Base-by-base conservation (phyloP, 2,329 filamentous ascomycete genomes). In the Thelonectria discophora region DNA sequence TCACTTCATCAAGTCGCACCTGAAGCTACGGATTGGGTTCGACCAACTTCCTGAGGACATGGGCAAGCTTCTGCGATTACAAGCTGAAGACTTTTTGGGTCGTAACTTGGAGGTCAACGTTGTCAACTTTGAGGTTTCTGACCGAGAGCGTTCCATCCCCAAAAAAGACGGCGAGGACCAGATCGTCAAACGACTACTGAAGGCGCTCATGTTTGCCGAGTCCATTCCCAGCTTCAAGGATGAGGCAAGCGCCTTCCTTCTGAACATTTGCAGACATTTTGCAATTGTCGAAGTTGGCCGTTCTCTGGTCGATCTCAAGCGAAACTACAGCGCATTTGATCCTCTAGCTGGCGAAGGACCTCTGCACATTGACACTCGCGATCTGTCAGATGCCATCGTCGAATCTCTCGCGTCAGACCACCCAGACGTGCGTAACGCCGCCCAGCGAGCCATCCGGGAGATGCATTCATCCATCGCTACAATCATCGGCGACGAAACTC, bases 31-130 rank as follows among this genome's bases (percentile, higher is more conserved):
- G 56, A 90, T 99, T 59, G 95, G 95, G 4, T 88, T 88, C 63
- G 95, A 99, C 72, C 90, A 86, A 70, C 81, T 98, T 12, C 94
- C 94, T 0, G 95, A 99, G 8, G 94, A 99, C 66, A 86, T 98
- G 65, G 88, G 92, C 4, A 87, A 92, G 46, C 82, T 96, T 9
- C 86, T 99, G 48, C 90, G 95, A 37, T 84, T 98, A 5, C 92
- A 98, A 75, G 94, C 93, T 0, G 91, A 97, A 70, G 95, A 99
- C 70, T 80, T 98, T 3, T 80, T 91, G 21, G 85, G 87, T 10
- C 86, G 86, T 65, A 94, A 92, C 69, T 85, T 87, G 55, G 89
- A 93, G 51, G 85, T 86, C 54, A 90, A 91, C 59, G 84, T 90
- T 58, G 84, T 90, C 60, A 80, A 88, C 1, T 88, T 97, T 62